phyloP scores from a whole-genome alignment of 331 rosid genomes.

The Quercus phellos region DNA sequence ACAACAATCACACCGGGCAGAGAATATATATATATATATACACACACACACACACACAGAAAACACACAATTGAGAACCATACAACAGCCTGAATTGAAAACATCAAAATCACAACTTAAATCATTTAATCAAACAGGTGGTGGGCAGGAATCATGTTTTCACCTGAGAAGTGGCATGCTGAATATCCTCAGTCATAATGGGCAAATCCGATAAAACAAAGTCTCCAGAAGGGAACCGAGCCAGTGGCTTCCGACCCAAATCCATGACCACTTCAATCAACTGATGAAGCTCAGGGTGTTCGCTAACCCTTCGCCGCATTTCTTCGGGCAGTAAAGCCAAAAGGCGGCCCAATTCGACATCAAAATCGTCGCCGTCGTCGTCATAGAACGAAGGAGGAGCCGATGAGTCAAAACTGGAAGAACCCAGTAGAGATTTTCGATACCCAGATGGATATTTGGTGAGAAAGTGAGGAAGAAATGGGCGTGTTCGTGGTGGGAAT shows the following conservation, averaged over 20 bases:
- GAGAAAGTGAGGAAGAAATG: conserved; percentile 11
- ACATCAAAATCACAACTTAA: neutral
- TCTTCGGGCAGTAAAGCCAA: conserved; percentile 71
- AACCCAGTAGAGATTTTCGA: conserved; percentile 16
- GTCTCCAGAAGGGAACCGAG: conserved; percentile 87
- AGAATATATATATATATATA: too few relatives aligned
- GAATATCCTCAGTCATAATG: conserved; percentile 62
- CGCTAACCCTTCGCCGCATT: conserved; percentile 66
- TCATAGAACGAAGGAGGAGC: conserved; percentile 28
- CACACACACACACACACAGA: neutral
- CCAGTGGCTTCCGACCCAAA: conserved; percentile 90
- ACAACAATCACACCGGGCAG: too few relatives aligned
- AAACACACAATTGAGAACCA: neutral
- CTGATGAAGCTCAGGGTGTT: conserved; percentile 58
- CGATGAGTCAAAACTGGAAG: conserved; percentile 19
- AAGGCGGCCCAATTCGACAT: conserved; percentile 65
- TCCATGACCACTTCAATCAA: conserved; percentile 92
- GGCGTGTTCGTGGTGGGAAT: neutral
- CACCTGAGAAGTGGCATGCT: conserved; percentile 85
- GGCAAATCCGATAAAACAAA: conserved; percentile 63
- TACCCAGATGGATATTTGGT: conserved; percentile 28
- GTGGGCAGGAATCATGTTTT: conserved; percentile 1
- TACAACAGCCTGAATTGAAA: neutral
- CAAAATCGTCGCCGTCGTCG: conserved; percentile 59
- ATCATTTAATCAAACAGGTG: conserved; percentile 20